phyloP scores from a whole-genome alignment of 2,329 filamentous ascomycete species.

The Venturiaceae sp. region DNA sequence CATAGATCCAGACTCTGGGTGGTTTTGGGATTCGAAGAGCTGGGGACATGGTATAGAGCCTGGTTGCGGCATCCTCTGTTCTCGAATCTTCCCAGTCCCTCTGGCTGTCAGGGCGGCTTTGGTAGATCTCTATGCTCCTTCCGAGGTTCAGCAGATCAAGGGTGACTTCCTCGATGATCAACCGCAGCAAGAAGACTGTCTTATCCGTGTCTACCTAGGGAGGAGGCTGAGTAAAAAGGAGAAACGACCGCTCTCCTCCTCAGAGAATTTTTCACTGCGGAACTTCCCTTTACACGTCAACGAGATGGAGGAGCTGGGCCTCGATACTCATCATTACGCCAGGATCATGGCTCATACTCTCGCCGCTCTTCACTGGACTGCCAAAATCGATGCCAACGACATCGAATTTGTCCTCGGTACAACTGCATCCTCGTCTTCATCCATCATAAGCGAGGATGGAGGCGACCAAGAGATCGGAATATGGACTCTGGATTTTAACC shows the following conservation, averaged over 20 bases:
- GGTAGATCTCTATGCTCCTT: no score
- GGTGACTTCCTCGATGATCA: no score
- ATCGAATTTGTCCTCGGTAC: constrained; percentile 44
- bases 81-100: no score
- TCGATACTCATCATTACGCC: constrained; percentile 29
- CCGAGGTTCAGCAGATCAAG: no score
- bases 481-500: constrained; percentile 46
- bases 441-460: background rate
- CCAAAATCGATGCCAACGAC: constrained; percentile 40
- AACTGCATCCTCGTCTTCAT: constrained; percentile 6
- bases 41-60: no score
- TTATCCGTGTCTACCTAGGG: constrained; percentile 42
- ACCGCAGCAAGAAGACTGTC: constrained; percentile 31
- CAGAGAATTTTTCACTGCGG: constrained; percentile 35
- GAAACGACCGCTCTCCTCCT: constrained; percentile 16
- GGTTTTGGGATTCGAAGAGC: no score
- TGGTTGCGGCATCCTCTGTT: no score
- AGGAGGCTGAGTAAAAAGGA: constrained; percentile 6
- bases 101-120: no score
- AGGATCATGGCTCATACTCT: constrained; percentile 39
- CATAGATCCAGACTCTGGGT: no score
- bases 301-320: constrained; percentile 35
- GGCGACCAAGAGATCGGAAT: constrained; percentile 8
- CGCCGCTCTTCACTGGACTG: constrained; percentile 41
- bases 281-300: constrained; percentile 43